Base-by-base conservation (phyloP, 129 eudicot species). In the Flaveria trinervia region DNA sequence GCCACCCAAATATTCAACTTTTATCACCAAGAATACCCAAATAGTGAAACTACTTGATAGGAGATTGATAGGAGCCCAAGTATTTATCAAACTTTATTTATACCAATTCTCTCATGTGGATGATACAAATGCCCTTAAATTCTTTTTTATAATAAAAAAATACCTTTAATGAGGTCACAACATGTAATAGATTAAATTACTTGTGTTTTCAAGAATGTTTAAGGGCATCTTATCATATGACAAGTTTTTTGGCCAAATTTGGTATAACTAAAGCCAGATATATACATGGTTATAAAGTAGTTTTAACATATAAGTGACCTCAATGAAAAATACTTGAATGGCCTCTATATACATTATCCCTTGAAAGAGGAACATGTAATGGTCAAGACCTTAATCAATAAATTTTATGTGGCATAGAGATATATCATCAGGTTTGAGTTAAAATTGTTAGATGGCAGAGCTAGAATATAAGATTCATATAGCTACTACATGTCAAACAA, bases 351-450 rank as follows among this genome's bases (percentile, higher is more conserved):
- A 7, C 60, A 71, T 12, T 59, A 5, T 5, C 17, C 49, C 22
- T 62, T 62, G 56, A 17, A n/a, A n/a, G 16, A 18, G 2, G 65
- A 17, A 26, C n/a, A 74, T 74, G 26, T 12, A 1, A 64, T 11
- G 64, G 62, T 16, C 18, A 14, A 41, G 43, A 44, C 76, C 28
- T 26, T n/a, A 3, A 44, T 61, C 17, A 14, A 43, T 61, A 11
- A 25, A 45, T 74, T 30, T 16, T 43, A n/a, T 28, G 12, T 33
- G 8, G n/a, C 3, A 22, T 45, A 22, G 23, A 39, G 46, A 50
- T 57, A 43, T 75, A 49, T 23, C 33, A 75, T 64, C 50, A 62
- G 64, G 72, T 46, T 64, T 26, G 22, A 22, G 70, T 71, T 49
- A 16, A 9, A 61, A n/a, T 16, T 57, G 65, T 57, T 57, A 44